Evolutionary conservation across 2,329 filamentous ascomycete genomes (phyloP).

Genomic region (Aspergillus hortae): DNA sequence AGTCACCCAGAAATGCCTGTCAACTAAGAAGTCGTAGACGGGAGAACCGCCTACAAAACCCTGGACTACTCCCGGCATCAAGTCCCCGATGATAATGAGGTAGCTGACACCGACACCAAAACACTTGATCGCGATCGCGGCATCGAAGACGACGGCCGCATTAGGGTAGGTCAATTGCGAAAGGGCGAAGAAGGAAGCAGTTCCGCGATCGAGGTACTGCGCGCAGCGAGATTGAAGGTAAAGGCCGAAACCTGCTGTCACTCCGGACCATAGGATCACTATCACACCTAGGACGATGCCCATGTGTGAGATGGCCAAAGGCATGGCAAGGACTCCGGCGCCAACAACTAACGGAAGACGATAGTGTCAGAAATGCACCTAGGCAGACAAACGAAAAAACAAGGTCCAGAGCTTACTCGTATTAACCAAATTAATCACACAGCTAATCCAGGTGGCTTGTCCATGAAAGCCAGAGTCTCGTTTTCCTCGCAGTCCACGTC

Average conservation of each 20-base stretch:
- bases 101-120: slow-evolving; percentile 97
- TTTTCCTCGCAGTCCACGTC: slow-evolving; percentile 50
- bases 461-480: slow-evolving; percentile 68
- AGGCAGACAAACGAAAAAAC: neutral
- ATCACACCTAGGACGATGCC: slow-evolving; percentile 80
- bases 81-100: slow-evolving; percentile 95
- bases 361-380: slow-evolving; percentile 10
- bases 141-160: slow-evolving; percentile 90
- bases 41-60: slow-evolving; percentile 69
- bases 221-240: slow-evolving; percentile 94
- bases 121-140: slow-evolving; percentile 94
- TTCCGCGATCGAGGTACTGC: slow-evolving; percentile 84
- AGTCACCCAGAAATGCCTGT: slow-evolving; percentile 96
- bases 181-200: slow-evolving; percentile 90
- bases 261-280: slow-evolving; percentile 86
- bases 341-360: slow-evolving; percentile 67
- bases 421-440: slow-evolving; percentile 92
- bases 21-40: slow-evolving; percentile 70
- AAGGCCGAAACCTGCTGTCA: slow-evolving; percentile 85
- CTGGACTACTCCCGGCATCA: slow-evolving; percentile 90
- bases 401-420: slow-evolving; percentile 62
- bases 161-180: slow-evolving; percentile 97
- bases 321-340: slow-evolving; percentile 91
- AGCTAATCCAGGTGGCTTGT: slow-evolving; percentile 83
- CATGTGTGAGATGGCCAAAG: slow-evolving; percentile 92